Percentiles rank a stretch among this genome's conserved stretches.
These are phyloP conservation scores for Fusarium avenaceum DNA, from an alignment of 2,329 filamentous ascomycete species.

Conservation along the genomic window DNA sequence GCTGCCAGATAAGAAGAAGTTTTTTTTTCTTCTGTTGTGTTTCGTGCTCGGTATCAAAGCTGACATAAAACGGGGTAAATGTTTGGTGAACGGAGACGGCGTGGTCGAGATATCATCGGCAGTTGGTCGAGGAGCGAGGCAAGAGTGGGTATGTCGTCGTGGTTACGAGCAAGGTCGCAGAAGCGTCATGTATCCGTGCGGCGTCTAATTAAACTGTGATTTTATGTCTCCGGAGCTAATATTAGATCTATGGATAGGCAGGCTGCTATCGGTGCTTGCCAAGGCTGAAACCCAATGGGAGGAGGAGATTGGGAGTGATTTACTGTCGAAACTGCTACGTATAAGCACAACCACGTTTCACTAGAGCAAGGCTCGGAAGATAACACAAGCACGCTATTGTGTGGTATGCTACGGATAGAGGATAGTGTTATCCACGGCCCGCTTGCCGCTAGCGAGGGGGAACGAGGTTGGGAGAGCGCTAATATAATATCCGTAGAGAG, in stretches of 20 bases:
- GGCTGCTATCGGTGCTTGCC: constrained; percentile 6
- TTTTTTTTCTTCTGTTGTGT: not conserved
- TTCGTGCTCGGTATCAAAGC: constrained; percentile 1
- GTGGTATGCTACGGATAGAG: not conserved
- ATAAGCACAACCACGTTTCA: constrained; percentile 18
- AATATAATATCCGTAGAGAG: not conserved
- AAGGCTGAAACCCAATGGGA: constrained; percentile 2
- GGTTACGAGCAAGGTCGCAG: constrained; percentile 30
- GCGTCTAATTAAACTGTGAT: constrained; percentile 20
- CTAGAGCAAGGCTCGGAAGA: constrained; percentile 8
- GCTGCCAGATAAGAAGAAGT: not conserved
- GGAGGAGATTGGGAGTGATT: not conserved
- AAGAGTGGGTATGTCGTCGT: not conserved
- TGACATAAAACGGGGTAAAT: not conserved
- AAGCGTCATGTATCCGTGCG: constrained; percentile 32
- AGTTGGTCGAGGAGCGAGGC: constrained; percentile 1
- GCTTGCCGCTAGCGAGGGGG: constrained; percentile 25
- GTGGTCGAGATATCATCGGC: constrained; percentile 9
- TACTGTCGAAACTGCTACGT: not conserved
- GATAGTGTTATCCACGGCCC: constrained; percentile 20
- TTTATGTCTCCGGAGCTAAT: constrained; percentile 24
- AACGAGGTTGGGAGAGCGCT: not conserved
- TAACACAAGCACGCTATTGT: constrained; percentile 5
- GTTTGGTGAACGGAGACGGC: not conserved
- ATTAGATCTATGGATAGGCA: constrained; percentile 34